Conservation (phyloP, 208 protist species). For the Chromosphaera perkinsii region DNA sequence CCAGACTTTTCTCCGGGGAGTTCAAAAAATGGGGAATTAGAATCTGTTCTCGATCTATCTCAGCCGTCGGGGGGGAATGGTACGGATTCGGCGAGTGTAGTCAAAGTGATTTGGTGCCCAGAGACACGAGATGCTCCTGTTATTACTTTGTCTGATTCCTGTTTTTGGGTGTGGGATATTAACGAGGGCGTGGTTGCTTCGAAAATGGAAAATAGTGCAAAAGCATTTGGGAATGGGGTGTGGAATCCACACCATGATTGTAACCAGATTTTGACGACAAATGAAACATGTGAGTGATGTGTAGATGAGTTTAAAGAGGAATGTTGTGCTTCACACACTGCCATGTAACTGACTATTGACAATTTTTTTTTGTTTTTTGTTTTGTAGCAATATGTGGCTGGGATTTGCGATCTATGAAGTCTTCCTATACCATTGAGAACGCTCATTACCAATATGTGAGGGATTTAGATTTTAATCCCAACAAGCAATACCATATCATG, state of each 20-base stretch:
- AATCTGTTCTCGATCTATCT: background rate
- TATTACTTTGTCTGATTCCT: background rate
- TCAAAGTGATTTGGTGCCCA: background rate
- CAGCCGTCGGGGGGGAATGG: background rate
- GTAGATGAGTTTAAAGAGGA: no score
- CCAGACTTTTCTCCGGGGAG: no score
- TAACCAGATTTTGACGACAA: background rate
- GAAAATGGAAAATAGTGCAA: background rate
- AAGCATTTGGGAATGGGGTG: background rate
- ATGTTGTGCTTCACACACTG: no score
- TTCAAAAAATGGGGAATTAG: no score
- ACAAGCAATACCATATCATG: constrained; percentile 10
- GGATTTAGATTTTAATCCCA: constrained; percentile 31
- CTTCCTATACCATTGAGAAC: constrained; percentile 2
- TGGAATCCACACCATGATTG: constrained; percentile 1
- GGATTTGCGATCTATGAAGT: constrained; percentile 20
- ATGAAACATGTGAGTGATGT: background rate
- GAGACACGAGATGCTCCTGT: no score
- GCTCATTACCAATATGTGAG: constrained; percentile 1
- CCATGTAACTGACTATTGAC: no score
- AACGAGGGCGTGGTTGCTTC: background rate
- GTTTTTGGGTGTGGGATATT: background rate
- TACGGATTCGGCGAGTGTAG: background rate
- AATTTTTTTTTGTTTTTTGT: no score
- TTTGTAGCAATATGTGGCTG: constrained; percentile 16